A percentile compares a stretch with the other conserved stretches of the same genome.
Conservation (phyloP, 78 protist species). For the Isochrysis galbana region DNA sequence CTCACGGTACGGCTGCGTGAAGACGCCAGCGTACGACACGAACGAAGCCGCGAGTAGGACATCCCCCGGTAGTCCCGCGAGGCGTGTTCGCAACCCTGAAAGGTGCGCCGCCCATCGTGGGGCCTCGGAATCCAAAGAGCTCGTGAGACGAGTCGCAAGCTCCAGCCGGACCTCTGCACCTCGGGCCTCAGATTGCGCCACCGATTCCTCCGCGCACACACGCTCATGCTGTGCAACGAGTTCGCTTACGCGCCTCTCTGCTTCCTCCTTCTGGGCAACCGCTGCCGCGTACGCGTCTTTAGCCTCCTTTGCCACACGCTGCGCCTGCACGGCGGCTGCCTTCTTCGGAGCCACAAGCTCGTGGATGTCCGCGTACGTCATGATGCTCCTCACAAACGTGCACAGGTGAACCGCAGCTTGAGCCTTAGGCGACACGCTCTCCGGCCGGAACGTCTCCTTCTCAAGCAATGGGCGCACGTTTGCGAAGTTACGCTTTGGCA, state of each 20-base stretch:
- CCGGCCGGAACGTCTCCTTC: constrained; percentile 42
- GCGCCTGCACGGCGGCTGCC: constrained; percentile 30
- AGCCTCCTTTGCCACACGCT: constrained; percentile 51
- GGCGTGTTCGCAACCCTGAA: neutral
- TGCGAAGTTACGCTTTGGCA: constrained; percentile 37
- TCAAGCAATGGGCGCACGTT: constrained; percentile 20
- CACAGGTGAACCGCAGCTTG: constrained; percentile 74
- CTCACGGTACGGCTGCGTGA: constrained; percentile 62
- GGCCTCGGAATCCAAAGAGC: constrained; percentile 67
- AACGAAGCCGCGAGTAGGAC: constrained; percentile 73
- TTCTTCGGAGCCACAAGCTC: constrained; percentile 73
- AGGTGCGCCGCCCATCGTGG: constrained; percentile 62
- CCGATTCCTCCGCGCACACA: constrained; percentile 51
- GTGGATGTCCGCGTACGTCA: constrained; percentile 67
- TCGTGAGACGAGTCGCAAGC: constrained; percentile 70
- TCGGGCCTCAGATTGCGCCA: constrained; percentile 57
- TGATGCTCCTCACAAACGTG: constrained; percentile 60
- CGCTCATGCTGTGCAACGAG: constrained; percentile 42
- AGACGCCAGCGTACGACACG: constrained; percentile 73
- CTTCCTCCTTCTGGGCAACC: constrained; percentile 31
- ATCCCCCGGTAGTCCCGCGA: constrained; percentile 63
- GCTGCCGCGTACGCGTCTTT: constrained; percentile 48
- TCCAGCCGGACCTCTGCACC: constrained; percentile 53
- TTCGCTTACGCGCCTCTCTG: constrained; percentile 53
- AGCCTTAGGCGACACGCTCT: constrained; percentile 34